Evolutionary conservation across 1,139 yeast genomes (phyloP).

Genomic region (Taphrina deformans): DNA sequence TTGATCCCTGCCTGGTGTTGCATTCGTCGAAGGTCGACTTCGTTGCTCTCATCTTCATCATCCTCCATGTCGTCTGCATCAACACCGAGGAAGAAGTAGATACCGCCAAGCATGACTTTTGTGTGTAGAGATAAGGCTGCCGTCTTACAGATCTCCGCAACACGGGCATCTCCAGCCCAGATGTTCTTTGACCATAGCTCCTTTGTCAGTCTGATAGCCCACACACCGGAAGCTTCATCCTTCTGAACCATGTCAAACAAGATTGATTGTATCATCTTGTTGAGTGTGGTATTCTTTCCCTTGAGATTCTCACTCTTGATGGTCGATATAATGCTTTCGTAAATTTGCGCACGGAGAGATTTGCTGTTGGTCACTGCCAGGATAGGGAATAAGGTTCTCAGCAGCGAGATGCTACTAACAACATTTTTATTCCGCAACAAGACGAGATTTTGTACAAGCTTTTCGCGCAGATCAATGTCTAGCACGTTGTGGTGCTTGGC

Average conservation of each 20-base stretch:
- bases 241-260: slow-evolving; percentile 67
- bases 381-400: slow-evolving; percentile 85
- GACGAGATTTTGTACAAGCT: slow-evolving; percentile 81
- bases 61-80: slow-evolving; percentile 77
- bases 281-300: slow-evolving; percentile 79
- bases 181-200: slow-evolving; percentile 96
- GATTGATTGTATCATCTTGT: slow-evolving; percentile 85
- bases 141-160: slow-evolving; percentile 95
- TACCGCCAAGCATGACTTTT: slow-evolving; percentile 88
- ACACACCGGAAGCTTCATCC: slow-evolving; percentile 71
- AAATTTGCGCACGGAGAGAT: slow-evolving; percentile 77
- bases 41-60: slow-evolving; percentile 50
- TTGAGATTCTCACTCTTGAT: slow-evolving; percentile 82
- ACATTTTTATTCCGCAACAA: slow-evolving; percentile 86
- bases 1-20: slow-evolving; percentile 81
- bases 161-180: slow-evolving; percentile 88
- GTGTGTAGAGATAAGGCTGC: slow-evolving; percentile 86
- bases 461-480: slow-evolving; percentile 83
- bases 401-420: slow-evolving; percentile 74
- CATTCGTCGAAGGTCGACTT: slow-evolving; percentile 51
- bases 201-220: slow-evolving; percentile 95
- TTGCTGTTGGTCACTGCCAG: slow-evolving; percentile 72
- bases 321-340: slow-evolving; percentile 71
- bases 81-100: slow-evolving; percentile 86
- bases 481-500: slow-evolving; percentile 75